These are phyloP conservation scores for Corynascus novoguineensis DNA, from an alignment of 495 filamentous ascomycete species.

Conservation along the genomic window DNA sequence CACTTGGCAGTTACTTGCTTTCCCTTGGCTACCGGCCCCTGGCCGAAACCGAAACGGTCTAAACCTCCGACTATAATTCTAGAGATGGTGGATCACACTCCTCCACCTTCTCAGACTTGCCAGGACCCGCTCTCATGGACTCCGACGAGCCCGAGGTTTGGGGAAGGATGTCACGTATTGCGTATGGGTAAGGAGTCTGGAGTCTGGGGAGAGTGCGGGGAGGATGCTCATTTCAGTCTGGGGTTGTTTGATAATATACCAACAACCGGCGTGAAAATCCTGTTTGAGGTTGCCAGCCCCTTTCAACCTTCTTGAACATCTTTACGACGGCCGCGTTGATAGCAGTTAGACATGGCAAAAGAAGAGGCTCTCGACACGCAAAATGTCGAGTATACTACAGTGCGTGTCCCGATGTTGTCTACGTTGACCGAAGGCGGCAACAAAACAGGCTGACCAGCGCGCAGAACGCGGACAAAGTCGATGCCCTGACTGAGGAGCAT, in stretches of 20 bases:
- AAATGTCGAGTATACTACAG: constrained; percentile 6
- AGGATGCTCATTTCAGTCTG: too few relatives aligned
- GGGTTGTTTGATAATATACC: too few relatives aligned
- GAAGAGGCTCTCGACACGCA: background rate
- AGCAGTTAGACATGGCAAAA: background rate
- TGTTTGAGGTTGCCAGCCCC: background rate
- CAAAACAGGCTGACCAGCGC: too few relatives aligned
- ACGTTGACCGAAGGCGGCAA: background rate
- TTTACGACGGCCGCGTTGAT: background rate
- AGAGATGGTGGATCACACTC: too few relatives aligned
- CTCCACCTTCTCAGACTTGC: background rate
- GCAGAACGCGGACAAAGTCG: background rate
- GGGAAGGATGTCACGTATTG: too few relatives aligned
- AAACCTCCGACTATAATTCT: background rate
- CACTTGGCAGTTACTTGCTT: constrained; percentile 5
- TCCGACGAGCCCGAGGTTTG: too few relatives aligned
- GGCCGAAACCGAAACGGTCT: background rate
- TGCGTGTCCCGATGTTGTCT: background rate
- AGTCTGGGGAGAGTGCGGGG: too few relatives aligned
- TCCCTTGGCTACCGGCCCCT: background rate
- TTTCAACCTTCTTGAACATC: background rate
- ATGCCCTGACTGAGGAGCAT: background rate
- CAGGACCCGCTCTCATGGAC: background rate
- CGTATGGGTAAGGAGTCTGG: too few relatives aligned
- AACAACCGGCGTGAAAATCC: too few relatives aligned